A percentile compares a stretch with the other conserved stretches of the same genome.
These are phyloP conservation scores for Chaetomium olivaceum DNA, from an alignment of 2,329 filamentous ascomycete genomes.

Conservation along the genomic window DNA sequence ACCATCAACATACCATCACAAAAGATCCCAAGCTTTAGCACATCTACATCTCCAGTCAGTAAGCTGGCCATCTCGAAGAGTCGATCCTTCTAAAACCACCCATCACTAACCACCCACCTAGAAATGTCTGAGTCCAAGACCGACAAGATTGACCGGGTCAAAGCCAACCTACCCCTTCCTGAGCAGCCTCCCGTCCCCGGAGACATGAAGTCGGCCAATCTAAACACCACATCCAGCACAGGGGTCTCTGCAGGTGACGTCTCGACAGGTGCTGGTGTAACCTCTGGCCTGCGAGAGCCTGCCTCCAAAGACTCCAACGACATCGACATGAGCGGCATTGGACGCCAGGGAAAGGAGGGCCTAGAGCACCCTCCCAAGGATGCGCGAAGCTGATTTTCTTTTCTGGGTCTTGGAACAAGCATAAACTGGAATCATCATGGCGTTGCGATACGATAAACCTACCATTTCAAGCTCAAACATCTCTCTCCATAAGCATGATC, in stretches of 20 bases:
- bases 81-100: background rate
- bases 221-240: conserved; percentile 62
- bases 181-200: conserved; percentile 75
- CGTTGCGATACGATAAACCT: background rate
- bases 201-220: conserved; percentile 75
- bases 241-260: conserved; percentile 52
- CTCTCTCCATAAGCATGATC: background rate
- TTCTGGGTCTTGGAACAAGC: background rate
- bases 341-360: conserved; percentile 61
- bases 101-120: background rate
- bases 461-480: background rate
- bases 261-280: conserved; percentile 50
- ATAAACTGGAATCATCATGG: background rate
- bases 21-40: background rate
- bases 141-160: conserved; percentile 65
- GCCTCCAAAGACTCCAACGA: conserved; percentile 56
- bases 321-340: conserved; percentile 60
- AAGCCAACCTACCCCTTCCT: conserved; percentile 75
- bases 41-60: background rate
- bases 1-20: background rate
- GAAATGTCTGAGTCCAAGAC: conserved; percentile 56
- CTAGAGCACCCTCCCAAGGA: conserved; percentile 24
- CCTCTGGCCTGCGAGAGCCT: conserved; percentile 58
- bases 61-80: background rate
- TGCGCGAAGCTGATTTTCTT: conserved; percentile 1